These are phyloP conservation scores for Colletotrichum spaethianum DNA, from an alignment of 2,329 filamentous ascomycete genomes.

Conservation along the genomic window DNA sequence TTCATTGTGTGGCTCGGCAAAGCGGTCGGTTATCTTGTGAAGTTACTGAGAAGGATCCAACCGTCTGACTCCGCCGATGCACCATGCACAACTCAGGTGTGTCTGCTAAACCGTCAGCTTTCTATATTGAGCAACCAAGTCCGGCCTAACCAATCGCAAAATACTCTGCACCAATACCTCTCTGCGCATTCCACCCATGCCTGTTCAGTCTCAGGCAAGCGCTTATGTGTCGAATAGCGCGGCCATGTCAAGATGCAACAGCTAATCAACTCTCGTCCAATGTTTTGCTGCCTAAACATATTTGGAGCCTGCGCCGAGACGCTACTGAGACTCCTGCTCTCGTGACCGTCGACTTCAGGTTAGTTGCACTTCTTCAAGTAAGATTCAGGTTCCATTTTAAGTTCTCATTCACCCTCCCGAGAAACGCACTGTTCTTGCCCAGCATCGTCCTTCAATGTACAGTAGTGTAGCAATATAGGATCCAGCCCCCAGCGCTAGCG, in stretches of 20 bases:
- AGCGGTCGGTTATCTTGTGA: background rate
- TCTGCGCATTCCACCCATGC: background rate
- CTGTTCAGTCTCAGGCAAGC: slow-evolving; percentile 16
- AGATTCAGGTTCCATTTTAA: background rate
- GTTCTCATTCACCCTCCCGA: background rate
- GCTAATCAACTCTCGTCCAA: background rate
- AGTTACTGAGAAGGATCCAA: slow-evolving; percentile 2
- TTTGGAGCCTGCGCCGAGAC: background rate
- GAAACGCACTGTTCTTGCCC: background rate
- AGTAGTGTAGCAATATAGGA: background rate
- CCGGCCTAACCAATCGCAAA: slow-evolving; percentile 13
- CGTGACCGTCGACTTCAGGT: background rate
- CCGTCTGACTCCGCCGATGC: slow-evolving; percentile 12
- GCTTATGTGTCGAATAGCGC: slow-evolving; percentile 18
- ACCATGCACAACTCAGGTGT: slow-evolving; percentile 20
- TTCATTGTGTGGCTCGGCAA: slow-evolving; percentile 6
- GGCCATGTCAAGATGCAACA: background rate
- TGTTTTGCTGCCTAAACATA: background rate
- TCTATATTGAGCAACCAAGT: slow-evolving; percentile 25
- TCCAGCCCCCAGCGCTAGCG: slow-evolving; percentile 2
- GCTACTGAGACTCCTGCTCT: background rate
- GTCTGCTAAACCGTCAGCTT: slow-evolving; percentile 4
- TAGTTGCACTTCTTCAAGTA: background rate
- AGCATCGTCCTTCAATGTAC: background rate
- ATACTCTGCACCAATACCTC: background rate